Evolutionary conservation across 306 rosid genomes (phyloP).

Genomic region (Dryas drummondii): DNA sequence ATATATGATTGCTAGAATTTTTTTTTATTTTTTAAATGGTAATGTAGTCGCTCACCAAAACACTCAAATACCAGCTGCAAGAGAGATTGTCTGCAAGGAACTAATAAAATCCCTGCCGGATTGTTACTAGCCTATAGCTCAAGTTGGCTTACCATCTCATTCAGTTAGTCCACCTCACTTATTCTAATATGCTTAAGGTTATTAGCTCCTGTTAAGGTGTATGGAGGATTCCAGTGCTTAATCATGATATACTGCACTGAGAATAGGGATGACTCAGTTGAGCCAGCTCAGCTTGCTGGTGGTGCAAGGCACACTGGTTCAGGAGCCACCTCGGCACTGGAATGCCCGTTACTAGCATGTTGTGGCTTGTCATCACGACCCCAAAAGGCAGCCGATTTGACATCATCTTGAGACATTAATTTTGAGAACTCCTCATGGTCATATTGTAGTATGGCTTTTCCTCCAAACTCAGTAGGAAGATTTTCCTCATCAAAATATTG

Average conservation of each 20-base stretch:
- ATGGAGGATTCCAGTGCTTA: background rate
- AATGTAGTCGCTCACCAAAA: background rate
- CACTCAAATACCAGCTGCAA: conserved; percentile 2
- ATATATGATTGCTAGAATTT: background rate
- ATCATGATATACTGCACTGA: background rate
- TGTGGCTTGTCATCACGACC: conserved; percentile 41
- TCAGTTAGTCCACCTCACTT: background rate
- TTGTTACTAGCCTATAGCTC: background rate
- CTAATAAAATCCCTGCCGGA: background rate
- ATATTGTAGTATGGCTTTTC: conserved; percentile 62
- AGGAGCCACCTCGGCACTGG: conserved; percentile 53
- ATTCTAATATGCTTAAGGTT: background rate
- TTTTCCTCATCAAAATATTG: conserved; percentile 80
- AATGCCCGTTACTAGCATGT: conserved; percentile 39
- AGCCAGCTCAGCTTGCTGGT: conserved; percentile 19
- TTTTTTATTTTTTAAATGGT: background rate
- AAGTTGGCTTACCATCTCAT: background rate
- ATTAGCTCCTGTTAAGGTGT: background rate
- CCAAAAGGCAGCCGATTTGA: conserved; percentile 63
- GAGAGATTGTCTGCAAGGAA: background rate
- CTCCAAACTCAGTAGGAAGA: conserved; percentile 79
- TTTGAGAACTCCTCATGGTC: conserved; percentile 70
- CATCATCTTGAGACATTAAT: conserved; percentile 74
- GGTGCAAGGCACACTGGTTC: conserved; percentile 19
- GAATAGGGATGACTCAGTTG: background rate